Conservation (phyloP, 2,329 filamentous ascomycete species). For the Thielaviopsis euricoi region DNA sequence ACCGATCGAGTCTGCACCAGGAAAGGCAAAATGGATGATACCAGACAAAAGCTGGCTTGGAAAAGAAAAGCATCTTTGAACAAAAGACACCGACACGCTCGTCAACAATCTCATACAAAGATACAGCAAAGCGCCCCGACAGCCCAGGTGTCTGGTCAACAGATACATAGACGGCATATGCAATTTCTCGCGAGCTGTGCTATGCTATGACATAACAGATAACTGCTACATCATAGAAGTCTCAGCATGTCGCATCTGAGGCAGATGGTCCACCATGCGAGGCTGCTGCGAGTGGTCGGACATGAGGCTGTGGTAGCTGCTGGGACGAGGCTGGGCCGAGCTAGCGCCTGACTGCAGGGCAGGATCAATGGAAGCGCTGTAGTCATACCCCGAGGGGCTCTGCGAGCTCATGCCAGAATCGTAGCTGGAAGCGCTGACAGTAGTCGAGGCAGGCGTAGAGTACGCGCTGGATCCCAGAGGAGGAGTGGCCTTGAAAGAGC, state of each 20-base stretch:
- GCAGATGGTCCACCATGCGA: slow-evolving; percentile 6
- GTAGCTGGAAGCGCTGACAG: slow-evolving; percentile 8
- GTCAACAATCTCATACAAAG: no score
- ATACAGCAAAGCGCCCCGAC: no score
- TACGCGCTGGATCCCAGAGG: slow-evolving; percentile 9
- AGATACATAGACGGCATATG: background rate
- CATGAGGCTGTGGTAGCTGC: background rate
- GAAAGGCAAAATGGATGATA: no score
- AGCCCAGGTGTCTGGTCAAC: background rate
- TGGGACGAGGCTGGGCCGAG: background rate
- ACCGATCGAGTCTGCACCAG: background rate
- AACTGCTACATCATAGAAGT: slow-evolving; percentile 6
- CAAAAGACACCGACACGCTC: no score
- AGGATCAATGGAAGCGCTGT: slow-evolving; percentile 45
- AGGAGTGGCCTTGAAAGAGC: slow-evolving; percentile 7
- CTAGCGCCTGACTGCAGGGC: slow-evolving; percentile 29
- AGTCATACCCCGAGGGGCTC: slow-evolving; percentile 26
- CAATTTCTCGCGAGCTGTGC: background rate
- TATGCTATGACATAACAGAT: background rate
- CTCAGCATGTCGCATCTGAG: slow-evolving; percentile 7
- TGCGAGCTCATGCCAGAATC: slow-evolving; percentile 1
- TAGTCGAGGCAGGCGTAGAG: slow-evolving; percentile 9
- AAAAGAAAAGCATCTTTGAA: no score
- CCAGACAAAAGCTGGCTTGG: no score
- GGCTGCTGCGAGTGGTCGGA: slow-evolving; percentile 5